Conservation (phyloP, 768 basidiomycete genomes). For the Leucogyrophana mollusca region DNA sequence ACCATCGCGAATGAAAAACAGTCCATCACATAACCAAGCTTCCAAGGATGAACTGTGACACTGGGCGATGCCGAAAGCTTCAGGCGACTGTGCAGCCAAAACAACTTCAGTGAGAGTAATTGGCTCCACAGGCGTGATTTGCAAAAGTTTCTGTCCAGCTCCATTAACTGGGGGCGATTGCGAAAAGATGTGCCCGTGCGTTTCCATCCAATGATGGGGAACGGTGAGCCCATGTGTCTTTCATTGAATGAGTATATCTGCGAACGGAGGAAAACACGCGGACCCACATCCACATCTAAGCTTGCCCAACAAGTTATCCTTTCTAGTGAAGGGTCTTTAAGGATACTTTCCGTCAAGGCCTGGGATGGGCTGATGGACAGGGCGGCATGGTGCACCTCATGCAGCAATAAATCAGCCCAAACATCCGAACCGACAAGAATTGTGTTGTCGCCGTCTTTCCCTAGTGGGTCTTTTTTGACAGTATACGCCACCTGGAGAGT, state of each 20-base stretch:
- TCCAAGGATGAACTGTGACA: constrained; percentile 36
- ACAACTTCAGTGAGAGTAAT: constrained; percentile 49
- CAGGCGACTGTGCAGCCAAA: constrained; percentile 46
- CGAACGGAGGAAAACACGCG: background rate
- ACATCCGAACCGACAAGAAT: constrained; percentile 31
- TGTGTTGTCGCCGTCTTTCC: constrained; percentile 16
- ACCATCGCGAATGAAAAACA: constrained; percentile 53
- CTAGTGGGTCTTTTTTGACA: constrained; percentile 11
- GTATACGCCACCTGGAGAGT: constrained; percentile 27
- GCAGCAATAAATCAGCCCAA: constrained; percentile 28
- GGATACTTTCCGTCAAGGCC: constrained; percentile 3
- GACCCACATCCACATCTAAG: constrained; percentile 37
- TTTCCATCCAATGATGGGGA: constrained; percentile 39
- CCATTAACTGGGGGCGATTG: constrained; percentile 13
- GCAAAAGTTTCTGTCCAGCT: constrained; percentile 13
- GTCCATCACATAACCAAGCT: constrained; percentile 39
- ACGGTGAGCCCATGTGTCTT: constrained; percentile 34
- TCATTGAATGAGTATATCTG: constrained; percentile 19
- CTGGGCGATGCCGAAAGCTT: constrained; percentile 46
- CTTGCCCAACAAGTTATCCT: constrained; percentile 35
- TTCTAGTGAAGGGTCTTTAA: constrained; percentile 1
- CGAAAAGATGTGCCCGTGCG: constrained; percentile 35
- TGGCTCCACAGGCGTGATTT: constrained; percentile 24
- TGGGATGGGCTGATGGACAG: constrained; percentile 24
- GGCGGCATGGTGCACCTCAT: constrained; percentile 8